Conservation (phyloP, 2,329 filamentous ascomycete species). For the Arachnomyces sp. region DNA sequence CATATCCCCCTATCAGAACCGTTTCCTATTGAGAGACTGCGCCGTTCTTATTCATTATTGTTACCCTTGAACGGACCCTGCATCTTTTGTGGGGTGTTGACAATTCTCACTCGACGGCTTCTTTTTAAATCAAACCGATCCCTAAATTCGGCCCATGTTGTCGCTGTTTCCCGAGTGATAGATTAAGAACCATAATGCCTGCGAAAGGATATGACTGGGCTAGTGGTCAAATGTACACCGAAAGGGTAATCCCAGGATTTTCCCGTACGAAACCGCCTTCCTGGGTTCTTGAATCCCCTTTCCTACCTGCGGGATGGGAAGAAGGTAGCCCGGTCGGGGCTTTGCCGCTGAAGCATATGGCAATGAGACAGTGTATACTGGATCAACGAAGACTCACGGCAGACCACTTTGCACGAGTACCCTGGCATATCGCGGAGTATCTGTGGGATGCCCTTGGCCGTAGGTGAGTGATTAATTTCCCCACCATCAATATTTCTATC, state of each 20-base stretch:
- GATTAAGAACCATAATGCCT: slow-evolving; percentile 6
- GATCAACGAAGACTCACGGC: slow-evolving; percentile 31
- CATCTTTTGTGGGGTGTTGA: too few species aligned
- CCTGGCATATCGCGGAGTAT: slow-evolving; percentile 32
- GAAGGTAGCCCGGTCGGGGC: slow-evolving; percentile 19
- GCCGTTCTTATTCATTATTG: too few species aligned
- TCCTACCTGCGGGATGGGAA: slow-evolving; percentile 22
- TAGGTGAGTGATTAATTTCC: slow-evolving; percentile 22
- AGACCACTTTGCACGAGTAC: slow-evolving; percentile 29
- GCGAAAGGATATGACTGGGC: slow-evolving; percentile 9
- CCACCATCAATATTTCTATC: neutral
- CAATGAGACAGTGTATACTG: slow-evolving; percentile 23
- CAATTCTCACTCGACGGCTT: too few species aligned
- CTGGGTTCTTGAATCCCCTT: slow-evolving; percentile 35
- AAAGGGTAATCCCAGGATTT: slow-evolving; percentile 8
- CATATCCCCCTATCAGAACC: too few species aligned
- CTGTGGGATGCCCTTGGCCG: slow-evolving; percentile 32
- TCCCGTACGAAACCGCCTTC: slow-evolving; percentile 18
- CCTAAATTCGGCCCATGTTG: too few species aligned
- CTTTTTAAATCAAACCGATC: too few species aligned
- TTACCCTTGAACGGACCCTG: too few species aligned
- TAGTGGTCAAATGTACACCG: slow-evolving; percentile 15
- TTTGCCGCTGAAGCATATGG: slow-evolving; percentile 27
- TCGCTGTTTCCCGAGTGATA: neutral
- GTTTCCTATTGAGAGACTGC: too few species aligned